These are phyloP conservation scores for Ashbya aceris DNA, from an alignment of 1,139 yeast species.

Conservation along the genomic window DNA sequence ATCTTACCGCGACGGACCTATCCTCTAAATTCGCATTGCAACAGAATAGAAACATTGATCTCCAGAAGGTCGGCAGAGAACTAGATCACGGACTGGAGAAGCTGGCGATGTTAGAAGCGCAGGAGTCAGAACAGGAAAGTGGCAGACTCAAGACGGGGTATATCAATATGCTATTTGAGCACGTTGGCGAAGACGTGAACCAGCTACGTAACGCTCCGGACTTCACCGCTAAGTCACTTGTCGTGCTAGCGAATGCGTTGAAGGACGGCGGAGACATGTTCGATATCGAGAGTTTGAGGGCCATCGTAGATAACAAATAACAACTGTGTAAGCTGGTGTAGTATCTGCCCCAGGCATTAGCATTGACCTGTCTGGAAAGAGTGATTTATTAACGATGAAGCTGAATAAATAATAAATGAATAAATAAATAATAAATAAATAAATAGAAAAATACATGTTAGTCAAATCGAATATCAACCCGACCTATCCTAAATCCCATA, in stretches of 20 bases:
- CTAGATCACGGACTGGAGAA: conserved; percentile 15
- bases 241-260: conserved; percentile 52
- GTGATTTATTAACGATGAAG: background rate
- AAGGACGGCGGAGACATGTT: conserved; percentile 61
- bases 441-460: background rate
- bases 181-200: conserved; percentile 56
- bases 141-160: conserved; percentile 42
- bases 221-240: conserved; percentile 49
- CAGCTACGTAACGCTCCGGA: conserved; percentile 57
- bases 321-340: background rate
- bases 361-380: background rate
- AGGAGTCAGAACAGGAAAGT: conserved; percentile 3
- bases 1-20: conserved; percentile 25
- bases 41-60: conserved; percentile 17
- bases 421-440: background rate
- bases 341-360: background rate
- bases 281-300: conserved; percentile 48
- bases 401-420: background rate
- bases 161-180: conserved; percentile 47
- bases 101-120: conserved; percentile 5
- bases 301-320: conserved; percentile 14
- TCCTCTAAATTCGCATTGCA: conserved; percentile 18
- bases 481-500: too few species aligned
- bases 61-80: conserved; percentile 15
- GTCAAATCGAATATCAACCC: too few species aligned